Percentiles rank a stretch among this genome's conserved stretches.
Evolutionary conservation across 768 basidiomycete species (phyloP).

Genomic region (Russula lepida): DNA sequence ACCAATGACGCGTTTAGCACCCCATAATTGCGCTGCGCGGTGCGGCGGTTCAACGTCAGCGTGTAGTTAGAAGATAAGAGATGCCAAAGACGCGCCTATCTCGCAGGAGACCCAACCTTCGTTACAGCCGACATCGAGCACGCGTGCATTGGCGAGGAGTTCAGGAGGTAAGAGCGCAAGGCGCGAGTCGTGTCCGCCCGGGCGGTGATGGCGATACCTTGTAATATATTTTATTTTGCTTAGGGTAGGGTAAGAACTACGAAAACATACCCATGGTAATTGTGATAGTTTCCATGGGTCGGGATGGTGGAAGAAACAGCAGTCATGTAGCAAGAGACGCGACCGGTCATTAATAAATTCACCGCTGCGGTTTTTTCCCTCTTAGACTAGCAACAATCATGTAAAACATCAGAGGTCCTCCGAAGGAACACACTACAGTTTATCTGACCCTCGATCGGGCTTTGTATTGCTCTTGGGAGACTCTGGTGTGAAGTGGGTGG

Average conservation of each 20-base stretch:
- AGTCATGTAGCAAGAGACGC: conserved; percentile 9
- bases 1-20: conserved; percentile 61
- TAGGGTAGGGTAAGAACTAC: not conserved
- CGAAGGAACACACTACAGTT: no score
- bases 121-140: conserved; percentile 19
- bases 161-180: conserved; percentile 44
- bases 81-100: conserved; percentile 23
- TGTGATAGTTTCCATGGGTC: conserved; percentile 21
- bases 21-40: conserved; percentile 51
- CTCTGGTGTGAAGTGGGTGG: no score
- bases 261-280: conserved; percentile 18
- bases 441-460: no score
- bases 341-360: no score
- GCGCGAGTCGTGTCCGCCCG: conserved; percentile 44
- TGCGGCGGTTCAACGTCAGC: not conserved
- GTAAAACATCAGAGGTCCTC: no score
- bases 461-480: no score
- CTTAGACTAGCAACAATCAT: no score
- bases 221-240: not conserved
- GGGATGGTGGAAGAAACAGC: conserved; percentile 9
- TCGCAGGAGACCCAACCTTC: conserved; percentile 16
- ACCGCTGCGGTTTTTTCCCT: no score
- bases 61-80: not conserved
- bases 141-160: conserved; percentile 7
- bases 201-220: conserved; percentile 15